Evolutionary conservation across 2,329 filamentous ascomycete genomes (phyloP), one percentile per base, ranked within the genome.

Genomic region (Fusarium floridanum): DNA sequence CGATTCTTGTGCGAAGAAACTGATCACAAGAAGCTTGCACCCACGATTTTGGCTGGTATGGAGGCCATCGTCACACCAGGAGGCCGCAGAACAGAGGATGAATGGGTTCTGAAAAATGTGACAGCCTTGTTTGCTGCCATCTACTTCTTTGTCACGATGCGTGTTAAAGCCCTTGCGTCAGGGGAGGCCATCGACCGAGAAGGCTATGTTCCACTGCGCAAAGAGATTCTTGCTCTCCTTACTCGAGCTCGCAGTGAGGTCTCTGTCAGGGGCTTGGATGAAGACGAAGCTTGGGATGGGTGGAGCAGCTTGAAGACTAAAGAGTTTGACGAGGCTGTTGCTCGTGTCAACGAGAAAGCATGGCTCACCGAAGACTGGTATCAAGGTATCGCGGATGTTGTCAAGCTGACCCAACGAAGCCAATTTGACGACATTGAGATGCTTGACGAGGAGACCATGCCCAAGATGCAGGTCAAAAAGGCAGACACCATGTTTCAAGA

Each of bases 401-500:
- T 85, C 37, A 81, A 64, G 72, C 74, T 73, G 68, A 71, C 63
- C 67, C 82, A 77, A 14, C 82, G 82, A 11, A 81, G 76, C 10
- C 79, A 81, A 6, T 80, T 79, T 29, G 82, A 80, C 3, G 82
- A 83, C 27, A 83, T 81, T 4, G 83, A 82, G 37, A 74, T 75
- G 67, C 80, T 79, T 2, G 84, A 84, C n/a, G 82, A 82, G 34
- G 82, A 78, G 48, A 65, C 64, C 4, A 72, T 70, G 24, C 73
- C 78, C 70, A 85, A 81, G 68, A 79, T 83, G 41, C 84, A 86
- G 66, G 80, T 86, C 32, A 83, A 90, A 82, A 81, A 87, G 66
- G 84, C 87, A 10, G 89, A 91, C 72, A 93, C 91, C 3, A 95
- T 95, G 93, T 90, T 95, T 76, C 93, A 95, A 81, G 91, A 92